Conservation (phyloP, 768 basidiomycete genomes). For the Serendipita vermifera region DNA sequence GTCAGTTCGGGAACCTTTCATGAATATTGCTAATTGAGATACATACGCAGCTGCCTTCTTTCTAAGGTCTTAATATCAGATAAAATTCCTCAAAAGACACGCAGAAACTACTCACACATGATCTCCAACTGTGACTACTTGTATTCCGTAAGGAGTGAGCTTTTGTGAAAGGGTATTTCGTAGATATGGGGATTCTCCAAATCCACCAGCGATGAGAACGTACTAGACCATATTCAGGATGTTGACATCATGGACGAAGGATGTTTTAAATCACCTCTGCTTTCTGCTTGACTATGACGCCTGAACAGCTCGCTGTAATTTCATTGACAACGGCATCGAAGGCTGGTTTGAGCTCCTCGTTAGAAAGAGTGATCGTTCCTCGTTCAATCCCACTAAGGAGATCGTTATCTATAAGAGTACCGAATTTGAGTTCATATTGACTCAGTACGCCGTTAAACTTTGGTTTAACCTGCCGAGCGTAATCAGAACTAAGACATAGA, state of each 20-base stretch:
- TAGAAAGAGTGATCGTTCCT: background rate
- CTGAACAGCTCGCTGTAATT: background rate
- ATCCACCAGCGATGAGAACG: slow-evolving; percentile 8
- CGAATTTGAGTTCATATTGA: background rate
- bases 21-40: no score
- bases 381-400: background rate
- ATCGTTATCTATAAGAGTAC: background rate
- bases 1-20: background rate
- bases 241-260: background rate
- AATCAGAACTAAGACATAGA: no score
- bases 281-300: background rate
- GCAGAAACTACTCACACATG: background rate
- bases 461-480: background rate
- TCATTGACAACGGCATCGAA: background rate
- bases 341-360: background rate
- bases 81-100: background rate
- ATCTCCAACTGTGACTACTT: slow-evolving; percentile 7
- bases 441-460: background rate
- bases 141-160: background rate
- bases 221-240: background rate
- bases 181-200: slow-evolving; percentile 10
- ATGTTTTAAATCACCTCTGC: background rate
- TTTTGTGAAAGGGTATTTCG: background rate
- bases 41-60: slow-evolving; percentile 6
- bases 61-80: background rate